These are phyloP conservation scores for Chrysanthemum lavandulifolium DNA, from an alignment of 129 eudicot genomes.

Conservation along the genomic window DNA sequence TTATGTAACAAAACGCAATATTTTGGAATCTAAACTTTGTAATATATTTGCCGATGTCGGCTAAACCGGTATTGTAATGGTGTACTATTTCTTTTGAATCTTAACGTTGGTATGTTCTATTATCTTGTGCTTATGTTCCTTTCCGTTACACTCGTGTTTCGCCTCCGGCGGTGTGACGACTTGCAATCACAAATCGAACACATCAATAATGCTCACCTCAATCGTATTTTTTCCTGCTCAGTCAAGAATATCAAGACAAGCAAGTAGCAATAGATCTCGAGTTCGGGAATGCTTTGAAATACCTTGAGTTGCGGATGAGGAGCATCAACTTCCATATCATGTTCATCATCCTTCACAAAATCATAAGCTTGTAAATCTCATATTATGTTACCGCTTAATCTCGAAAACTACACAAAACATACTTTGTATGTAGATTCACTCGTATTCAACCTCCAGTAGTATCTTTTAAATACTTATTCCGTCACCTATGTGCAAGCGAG, in stretches of 20 bases:
- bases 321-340: constrained; percentile 89
- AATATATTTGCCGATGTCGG: too few species aligned
- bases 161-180: too few species aligned
- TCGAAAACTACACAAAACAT: not conserved
- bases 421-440: not conserved
- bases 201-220: constrained; percentile 50
- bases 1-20: too few species aligned
- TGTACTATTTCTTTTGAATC: too few species aligned
- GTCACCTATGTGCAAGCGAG: not conserved
- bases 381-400: not conserved
- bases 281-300: constrained; percentile 71
- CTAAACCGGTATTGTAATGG: too few species aligned
- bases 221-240: constrained; percentile 77
- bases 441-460: not conserved
- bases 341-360: constrained; percentile 59
- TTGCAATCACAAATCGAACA: not conserved
- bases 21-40: too few species aligned
- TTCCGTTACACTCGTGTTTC: too few species aligned
- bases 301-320: constrained; percentile 61
- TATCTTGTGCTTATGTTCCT: too few species aligned
- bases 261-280: constrained; percentile 89
- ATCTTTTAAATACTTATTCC: not conserved
- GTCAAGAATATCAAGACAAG: constrained; percentile 78
- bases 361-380: not conserved
- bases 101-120: too few species aligned